These are phyloP conservation scores for Castanea mollissima DNA, from an alignment of 306 rosid genomes.

Conservation along the genomic window DNA sequence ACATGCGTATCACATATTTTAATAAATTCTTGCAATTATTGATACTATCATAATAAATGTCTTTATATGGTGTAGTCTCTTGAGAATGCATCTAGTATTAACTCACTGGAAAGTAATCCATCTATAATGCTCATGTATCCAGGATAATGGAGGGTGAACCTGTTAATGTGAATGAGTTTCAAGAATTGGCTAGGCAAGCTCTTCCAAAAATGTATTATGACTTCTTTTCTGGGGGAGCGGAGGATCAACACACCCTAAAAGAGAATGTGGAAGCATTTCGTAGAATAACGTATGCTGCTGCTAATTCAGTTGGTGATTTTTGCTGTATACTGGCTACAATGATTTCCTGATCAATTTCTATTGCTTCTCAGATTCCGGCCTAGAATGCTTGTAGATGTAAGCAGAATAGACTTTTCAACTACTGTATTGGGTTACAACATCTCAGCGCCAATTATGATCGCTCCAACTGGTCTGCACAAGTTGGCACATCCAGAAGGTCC, in stretches of 20 bases:
- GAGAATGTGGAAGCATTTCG: slow-evolving; percentile 56
- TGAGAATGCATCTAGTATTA: too few species aligned
- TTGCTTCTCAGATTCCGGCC: slow-evolving; percentile 48
- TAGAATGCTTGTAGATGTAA: slow-evolving; percentile 62
- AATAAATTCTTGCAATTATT: too few species aligned
- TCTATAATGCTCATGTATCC: slow-evolving; percentile 7
- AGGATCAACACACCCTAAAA: slow-evolving; percentile 46
- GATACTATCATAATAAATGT: too few species aligned
- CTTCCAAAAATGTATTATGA: slow-evolving; percentile 64
- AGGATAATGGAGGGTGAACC: slow-evolving; percentile 53
- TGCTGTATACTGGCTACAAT: neutral
- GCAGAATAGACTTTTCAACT: slow-evolving; percentile 52
- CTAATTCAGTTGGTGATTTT: slow-evolving; percentile 1
- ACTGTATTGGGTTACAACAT: slow-evolving; percentile 43
- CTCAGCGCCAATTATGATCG: slow-evolving; percentile 55
- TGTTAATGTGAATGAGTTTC: slow-evolving; percentile 54
- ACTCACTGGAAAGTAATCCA: neutral
- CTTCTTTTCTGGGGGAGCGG: slow-evolving; percentile 59
- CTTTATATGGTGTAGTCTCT: too few species aligned
- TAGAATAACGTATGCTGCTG: slow-evolving; percentile 39
- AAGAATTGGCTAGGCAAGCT: slow-evolving; percentile 48
- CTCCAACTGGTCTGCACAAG: slow-evolving; percentile 51
- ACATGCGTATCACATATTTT: too few species aligned
- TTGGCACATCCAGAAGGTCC: slow-evolving; percentile 61
- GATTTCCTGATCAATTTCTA: neutral